Evolutionary conservation across 2,329 filamentous ascomycete species (phyloP).

Genomic region (Botryotinia globosa): DNA sequence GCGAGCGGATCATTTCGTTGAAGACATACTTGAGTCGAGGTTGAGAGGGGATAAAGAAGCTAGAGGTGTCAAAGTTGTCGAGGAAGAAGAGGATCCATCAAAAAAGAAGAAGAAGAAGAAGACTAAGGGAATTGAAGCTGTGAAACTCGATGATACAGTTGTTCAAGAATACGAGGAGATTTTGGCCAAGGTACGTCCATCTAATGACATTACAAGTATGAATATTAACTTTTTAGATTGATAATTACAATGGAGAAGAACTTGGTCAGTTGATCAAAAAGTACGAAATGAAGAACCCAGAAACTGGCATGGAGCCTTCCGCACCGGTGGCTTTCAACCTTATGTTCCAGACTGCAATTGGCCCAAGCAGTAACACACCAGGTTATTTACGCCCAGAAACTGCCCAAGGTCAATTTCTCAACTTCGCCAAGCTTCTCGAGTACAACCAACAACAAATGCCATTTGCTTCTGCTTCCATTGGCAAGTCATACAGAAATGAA

Average conservation of each 20-base stretch:
- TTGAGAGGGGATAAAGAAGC: constrained; percentile 91
- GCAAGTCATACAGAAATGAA: constrained; percentile 97
- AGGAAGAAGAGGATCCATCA: constrained; percentile 67
- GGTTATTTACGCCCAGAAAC: constrained; percentile 92
- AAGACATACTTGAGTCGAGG: constrained; percentile 84
- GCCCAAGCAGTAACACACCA: constrained; percentile 81
- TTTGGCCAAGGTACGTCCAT: constrained; percentile 60
- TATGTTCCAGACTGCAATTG: constrained; percentile 97
- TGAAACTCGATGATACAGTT: constrained; percentile 84
- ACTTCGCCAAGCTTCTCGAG: constrained; percentile 93
- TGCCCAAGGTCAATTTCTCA: constrained; percentile 95
- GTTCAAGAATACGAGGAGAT: constrained; percentile 89
- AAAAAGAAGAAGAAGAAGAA: constrained; percentile 96
- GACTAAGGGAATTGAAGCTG: constrained; percentile 68
- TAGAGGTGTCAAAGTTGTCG: constrained; percentile 75
- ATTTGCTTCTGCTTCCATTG: constrained; percentile 94
- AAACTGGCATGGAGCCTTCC: constrained; percentile 70
- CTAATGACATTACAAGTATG: background rate
- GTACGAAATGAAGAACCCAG: constrained; percentile 86
- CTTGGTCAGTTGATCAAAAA: constrained; percentile 87
- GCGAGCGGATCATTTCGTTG: constrained; percentile 92
- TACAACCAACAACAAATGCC: constrained; percentile 96
- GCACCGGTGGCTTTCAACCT: constrained; percentile 93
- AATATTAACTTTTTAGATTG: constrained; percentile 55
- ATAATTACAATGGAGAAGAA: constrained; percentile 87